Evolutionary conservation across 2,329 filamentous ascomycete species (phyloP).

Genomic region (Pseudogymnoascus sp.): DNA sequence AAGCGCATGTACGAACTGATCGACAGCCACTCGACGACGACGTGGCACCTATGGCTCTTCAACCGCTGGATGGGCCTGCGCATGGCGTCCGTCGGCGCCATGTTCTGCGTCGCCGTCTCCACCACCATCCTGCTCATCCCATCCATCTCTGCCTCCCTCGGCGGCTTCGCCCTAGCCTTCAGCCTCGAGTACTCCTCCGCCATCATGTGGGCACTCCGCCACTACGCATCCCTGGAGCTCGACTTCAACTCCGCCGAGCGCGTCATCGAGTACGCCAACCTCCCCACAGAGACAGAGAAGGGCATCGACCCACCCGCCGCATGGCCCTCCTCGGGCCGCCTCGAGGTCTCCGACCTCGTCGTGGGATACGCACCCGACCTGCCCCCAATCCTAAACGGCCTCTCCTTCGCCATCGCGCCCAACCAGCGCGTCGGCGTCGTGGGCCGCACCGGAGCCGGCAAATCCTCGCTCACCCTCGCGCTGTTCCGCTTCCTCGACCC

Average conservation of each 20-base stretch:
- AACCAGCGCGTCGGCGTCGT: conserved; percentile 69
- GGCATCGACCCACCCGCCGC: conserved; percentile 55
- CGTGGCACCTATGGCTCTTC: conserved; percentile 61
- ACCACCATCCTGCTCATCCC: conserved; percentile 53
- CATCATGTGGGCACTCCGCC: conserved; percentile 57
- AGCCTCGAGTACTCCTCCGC: conserved; percentile 58
- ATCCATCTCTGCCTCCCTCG: conserved; percentile 58
- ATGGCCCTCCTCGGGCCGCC: conserved; percentile 65
- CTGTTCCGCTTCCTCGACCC: conserved; percentile 72
- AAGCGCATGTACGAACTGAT: conserved; percentile 61
- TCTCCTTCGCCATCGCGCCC: conserved; percentile 56
- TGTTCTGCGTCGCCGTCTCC: conserved; percentile 59
- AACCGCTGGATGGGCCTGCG: conserved; percentile 72
- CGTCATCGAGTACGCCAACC: conserved; percentile 64
- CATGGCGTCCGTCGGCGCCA: conserved; percentile 58
- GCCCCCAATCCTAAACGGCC: conserved; percentile 59
- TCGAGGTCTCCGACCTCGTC: conserved; percentile 66
- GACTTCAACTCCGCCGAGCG: conserved; percentile 74
- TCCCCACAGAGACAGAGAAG: conserved; percentile 57
- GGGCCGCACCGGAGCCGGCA: conserved; percentile 69
- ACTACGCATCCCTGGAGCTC: conserved; percentile 63
- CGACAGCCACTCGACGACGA: conserved; percentile 57
- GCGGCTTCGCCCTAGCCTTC: conserved; percentile 69
- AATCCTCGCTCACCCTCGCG: conserved; percentile 66
- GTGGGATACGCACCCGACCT: conserved; percentile 65